phyloP scores from a whole-genome alignment of 179 eudicot genomes.

The Beta corolliflora region DNA sequence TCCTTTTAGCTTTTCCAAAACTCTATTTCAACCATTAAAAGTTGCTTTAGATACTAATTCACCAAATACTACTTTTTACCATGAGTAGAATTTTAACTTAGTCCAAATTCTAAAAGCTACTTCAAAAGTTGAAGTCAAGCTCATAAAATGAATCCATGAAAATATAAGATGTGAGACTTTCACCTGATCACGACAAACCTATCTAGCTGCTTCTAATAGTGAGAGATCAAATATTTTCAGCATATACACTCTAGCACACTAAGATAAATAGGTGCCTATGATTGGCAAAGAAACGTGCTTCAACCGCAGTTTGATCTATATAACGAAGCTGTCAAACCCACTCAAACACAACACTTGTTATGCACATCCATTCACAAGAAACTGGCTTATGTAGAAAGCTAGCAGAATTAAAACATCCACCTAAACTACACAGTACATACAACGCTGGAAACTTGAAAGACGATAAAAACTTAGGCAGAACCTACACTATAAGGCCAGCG shows the following conservation, averaged over 20 bases:
- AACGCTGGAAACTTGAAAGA: constrained; percentile 20
- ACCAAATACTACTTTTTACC: no score
- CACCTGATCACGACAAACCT: no score
- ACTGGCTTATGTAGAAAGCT: constrained; percentile 19
- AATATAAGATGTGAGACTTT: no score
- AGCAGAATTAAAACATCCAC: constrained; percentile 1
- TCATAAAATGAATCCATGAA: no score
- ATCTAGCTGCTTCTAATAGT: no score
- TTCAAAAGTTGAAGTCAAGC: no score
- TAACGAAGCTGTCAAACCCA: no score
- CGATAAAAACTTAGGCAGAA: not conserved
- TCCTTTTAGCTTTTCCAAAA: no score
- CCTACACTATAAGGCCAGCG: not conserved
- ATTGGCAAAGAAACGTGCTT: not conserved
- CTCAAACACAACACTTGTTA: constrained; percentile 13
- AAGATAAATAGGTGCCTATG: not conserved
- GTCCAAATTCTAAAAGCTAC: no score
- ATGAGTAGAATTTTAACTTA: no score
- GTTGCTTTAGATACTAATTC: no score
- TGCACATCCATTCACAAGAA: constrained; percentile 20
- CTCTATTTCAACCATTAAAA: no score
- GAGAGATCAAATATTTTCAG: not conserved
- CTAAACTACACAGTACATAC: constrained; percentile 31
- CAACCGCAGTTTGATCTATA: not conserved
- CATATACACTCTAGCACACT: not conserved